Base-by-base conservation (phyloP, 495 filamentous ascomycete genomes). In the Penicillium daleae region DNA sequence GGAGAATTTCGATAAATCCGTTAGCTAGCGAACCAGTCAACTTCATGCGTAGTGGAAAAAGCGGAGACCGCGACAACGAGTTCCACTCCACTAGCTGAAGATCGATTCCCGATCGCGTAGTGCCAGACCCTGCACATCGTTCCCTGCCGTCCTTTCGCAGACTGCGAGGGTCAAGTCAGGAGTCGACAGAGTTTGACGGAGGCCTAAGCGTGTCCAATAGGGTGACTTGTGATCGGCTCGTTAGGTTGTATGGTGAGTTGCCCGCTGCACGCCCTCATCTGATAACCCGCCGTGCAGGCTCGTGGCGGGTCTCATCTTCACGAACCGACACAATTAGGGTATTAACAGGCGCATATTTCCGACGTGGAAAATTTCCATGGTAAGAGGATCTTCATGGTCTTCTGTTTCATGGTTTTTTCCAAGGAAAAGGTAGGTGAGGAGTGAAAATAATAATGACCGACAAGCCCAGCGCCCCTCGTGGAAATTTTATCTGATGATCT, bases 401-500 rank as follows among this genome's bases (percentile, higher is more conserved):
- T 42, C 7, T 42, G 17, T 42, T 42, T 3, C 7, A 7, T 42
- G 7, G 39, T 12, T 1, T 4, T 12, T 2, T 42, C 39, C 1
- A n/a, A n/a, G n/a, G 12, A 9, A 13, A 48, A 48, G 9, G 44
- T 26, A 9, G 44, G 17, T 15, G 9, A 17, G 10, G 50, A 26
- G 13, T n/a, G 9, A 9, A 29, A 32, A 15, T 17, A 8, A 52
- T 17, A 52, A 29, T 21, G 15, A 29, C 13, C 26, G 13, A 32
- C 49, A 13, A 15, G 49, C 17, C 27, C 12, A 5, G 15, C 17
- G 9, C 10, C 33, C 8, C 2, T 5, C n/a, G 26, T 21, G 17
- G 26, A 39, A 39, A 32, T 24, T 32, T 71, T 58, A 67, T 63
- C 63, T 50, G 57, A 63, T 59, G 58, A 71, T 67, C 64, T 67